Conservation (phyloP, 345 rosid genomes). For the Lepidium africanum region DNA sequence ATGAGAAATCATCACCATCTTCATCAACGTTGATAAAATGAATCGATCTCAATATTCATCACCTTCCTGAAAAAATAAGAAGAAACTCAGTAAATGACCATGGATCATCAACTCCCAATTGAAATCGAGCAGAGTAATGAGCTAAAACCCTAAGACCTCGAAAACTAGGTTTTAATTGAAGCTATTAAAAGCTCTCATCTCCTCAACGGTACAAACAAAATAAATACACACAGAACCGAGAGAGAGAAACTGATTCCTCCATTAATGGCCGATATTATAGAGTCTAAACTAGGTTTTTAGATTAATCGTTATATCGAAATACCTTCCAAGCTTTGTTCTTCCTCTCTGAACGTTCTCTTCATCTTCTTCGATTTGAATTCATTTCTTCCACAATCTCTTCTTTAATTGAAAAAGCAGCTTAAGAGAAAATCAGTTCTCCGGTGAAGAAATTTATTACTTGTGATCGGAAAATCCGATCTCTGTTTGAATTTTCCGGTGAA, state of each 20-base stretch:
- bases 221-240: slow-evolving; percentile 6
- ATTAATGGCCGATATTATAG: slow-evolving; percentile 15
- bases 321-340: slow-evolving; percentile 9
- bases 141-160: slow-evolving; percentile 24
- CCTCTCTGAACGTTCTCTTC: not conserved
- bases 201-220: slow-evolving; percentile 14
- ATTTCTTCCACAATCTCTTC: not conserved
- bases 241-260: slow-evolving; percentile 18
- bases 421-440: not conserved
- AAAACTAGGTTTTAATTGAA: slow-evolving; percentile 20
- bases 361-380: not conserved
- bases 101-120: not conserved
- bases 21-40: not conserved
- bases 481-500: slow-evolving; percentile 10
- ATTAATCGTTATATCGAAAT: not conserved
- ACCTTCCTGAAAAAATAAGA: slow-evolving; percentile 4
- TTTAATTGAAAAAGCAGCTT: too few species aligned
- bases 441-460: not conserved
- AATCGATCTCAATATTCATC: slow-evolving; percentile 4
- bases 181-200: slow-evolving; percentile 20
- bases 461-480: not conserved
- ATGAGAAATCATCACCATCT: slow-evolving; percentile 6
- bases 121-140: not conserved
- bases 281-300: not conserved
- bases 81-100: not conserved